Conservation (phyloP, 495 filamentous ascomycete genomes). For the Penicillium lividum region DNA sequence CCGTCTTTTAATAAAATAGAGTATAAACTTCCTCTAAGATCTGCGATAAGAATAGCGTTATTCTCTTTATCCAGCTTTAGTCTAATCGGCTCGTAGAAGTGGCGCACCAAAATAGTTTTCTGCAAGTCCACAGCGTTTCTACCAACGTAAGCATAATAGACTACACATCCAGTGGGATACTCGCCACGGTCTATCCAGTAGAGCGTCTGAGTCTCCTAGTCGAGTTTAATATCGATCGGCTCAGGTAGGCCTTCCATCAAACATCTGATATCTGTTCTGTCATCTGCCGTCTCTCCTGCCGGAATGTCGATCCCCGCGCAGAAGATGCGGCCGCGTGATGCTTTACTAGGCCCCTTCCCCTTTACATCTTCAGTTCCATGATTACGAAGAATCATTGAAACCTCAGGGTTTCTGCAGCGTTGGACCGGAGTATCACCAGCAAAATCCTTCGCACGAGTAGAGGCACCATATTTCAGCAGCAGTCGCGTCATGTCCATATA, state of each 20-base stretch:
- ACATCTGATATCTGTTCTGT: constrained; percentile 42
- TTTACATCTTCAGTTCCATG: too few species aligned
- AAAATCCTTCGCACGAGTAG: too few species aligned
- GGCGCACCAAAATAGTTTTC: constrained; percentile 37
- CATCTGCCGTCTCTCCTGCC: constrained; percentile 25
- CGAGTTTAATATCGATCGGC: constrained; percentile 56
- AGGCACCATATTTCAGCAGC: too few species aligned
- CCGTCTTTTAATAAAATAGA: constrained; percentile 45
- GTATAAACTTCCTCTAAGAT: constrained; percentile 49
- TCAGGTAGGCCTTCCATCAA: constrained; percentile 49
- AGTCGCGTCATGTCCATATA: too few species aligned
- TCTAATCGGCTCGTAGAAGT: constrained; percentile 45
- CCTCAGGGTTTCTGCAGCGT: too few species aligned
- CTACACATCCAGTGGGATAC: constrained; percentile 30
- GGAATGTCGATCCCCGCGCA: constrained; percentile 42
- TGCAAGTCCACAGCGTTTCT: constrained; percentile 20
- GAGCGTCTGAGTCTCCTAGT: constrained; percentile 35
- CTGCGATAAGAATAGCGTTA: constrained; percentile 44
- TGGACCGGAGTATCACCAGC: too few species aligned
- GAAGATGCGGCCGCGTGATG: constrained; percentile 47
- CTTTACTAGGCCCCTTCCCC: constrained; percentile 38
- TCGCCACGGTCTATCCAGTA: constrained; percentile 62
- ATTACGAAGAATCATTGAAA: too few species aligned
- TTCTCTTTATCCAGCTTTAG: constrained; percentile 41
- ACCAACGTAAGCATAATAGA: constrained; percentile 28